A percentile compares a stretch with the other conserved stretches of the same genome.
Evolutionary conservation across 2,329 filamentous ascomycete species (phyloP).

Genomic region (Sclerotinia trifoliorum): DNA sequence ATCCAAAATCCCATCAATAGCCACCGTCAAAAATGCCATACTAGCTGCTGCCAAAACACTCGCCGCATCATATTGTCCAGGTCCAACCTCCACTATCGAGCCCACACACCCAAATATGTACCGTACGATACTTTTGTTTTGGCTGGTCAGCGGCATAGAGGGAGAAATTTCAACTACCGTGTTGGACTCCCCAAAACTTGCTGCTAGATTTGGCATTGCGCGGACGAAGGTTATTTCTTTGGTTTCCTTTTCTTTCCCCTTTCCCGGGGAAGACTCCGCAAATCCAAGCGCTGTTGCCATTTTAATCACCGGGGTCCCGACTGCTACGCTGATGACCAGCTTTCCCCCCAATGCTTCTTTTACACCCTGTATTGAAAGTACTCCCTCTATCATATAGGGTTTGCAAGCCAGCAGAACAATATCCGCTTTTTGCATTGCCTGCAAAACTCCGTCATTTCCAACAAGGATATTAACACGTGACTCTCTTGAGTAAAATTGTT

Average conservation of each 20-base stretch:
- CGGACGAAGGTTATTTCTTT: constrained; percentile 62
- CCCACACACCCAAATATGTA: constrained; percentile 79
- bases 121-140: constrained; percentile 51
- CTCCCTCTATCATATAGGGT: constrained; percentile 67
- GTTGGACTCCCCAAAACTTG: constrained; percentile 76
- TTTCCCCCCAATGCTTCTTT: constrained; percentile 73
- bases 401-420: constrained; percentile 80
- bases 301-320: constrained; percentile 69
- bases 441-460: constrained; percentile 57
- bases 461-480: constrained; percentile 37
- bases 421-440: constrained; percentile 66
- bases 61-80: constrained; percentile 67
- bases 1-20: constrained; percentile 74
- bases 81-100: constrained; percentile 64
- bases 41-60: constrained; percentile 74
- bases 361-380: constrained; percentile 68
- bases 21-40: constrained; percentile 71
- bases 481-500: constrained; percentile 39
- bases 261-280: constrained; percentile 39
- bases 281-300: constrained; percentile 59
- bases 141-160: not conserved
- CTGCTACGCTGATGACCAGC: constrained; percentile 77
- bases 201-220: constrained; percentile 83
- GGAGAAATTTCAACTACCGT: constrained; percentile 58
- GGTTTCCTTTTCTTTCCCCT: not conserved